phyloP scores from a whole-genome alignment of 1,284 basidiomycete genomes.

The Moniliella sp. region DNA sequence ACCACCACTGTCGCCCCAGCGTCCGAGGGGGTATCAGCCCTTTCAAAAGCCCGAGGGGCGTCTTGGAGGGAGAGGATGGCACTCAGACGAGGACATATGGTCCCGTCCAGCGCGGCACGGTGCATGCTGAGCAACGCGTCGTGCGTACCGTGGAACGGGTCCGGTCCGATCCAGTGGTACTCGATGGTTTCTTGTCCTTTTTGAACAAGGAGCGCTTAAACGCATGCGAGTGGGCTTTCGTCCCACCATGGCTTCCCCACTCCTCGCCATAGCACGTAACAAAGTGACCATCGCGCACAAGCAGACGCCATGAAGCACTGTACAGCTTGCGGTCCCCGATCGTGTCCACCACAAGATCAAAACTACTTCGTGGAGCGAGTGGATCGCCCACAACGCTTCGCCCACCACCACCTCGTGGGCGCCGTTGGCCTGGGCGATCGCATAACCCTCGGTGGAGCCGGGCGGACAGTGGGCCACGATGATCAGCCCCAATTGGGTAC shows the following conservation, averaged over 20 bases:
- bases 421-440: constrained; percentile 32
- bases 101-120: constrained; percentile 17
- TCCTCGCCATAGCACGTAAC: constrained; percentile 34
- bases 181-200: constrained; percentile 34
- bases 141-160: constrained; percentile 17
- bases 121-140: constrained; percentile 24
- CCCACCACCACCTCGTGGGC: constrained; percentile 35
- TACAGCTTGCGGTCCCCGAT: constrained; percentile 31
- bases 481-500: constrained; percentile 31
- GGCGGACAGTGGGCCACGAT: constrained; percentile 35
- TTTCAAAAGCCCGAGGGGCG: constrained; percentile 23
- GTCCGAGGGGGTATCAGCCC: too few species aligned
- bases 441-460: constrained; percentile 25
- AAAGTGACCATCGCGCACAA: constrained; percentile 32
- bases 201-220: constrained; percentile 34
- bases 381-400: constrained; percentile 35
- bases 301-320: constrained; percentile 34
- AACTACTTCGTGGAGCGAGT: constrained; percentile 35
- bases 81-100: constrained; percentile 23
- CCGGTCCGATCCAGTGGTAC: constrained; percentile 32
- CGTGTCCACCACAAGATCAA: constrained; percentile 33
- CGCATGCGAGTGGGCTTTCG: constrained; percentile 26
- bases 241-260: constrained; percentile 19
- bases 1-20: too few species aligned
- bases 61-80: constrained; percentile 24